Conservation (phyloP, 2,329 filamentous ascomycete genomes). For the Penicillium capsulatum region DNA sequence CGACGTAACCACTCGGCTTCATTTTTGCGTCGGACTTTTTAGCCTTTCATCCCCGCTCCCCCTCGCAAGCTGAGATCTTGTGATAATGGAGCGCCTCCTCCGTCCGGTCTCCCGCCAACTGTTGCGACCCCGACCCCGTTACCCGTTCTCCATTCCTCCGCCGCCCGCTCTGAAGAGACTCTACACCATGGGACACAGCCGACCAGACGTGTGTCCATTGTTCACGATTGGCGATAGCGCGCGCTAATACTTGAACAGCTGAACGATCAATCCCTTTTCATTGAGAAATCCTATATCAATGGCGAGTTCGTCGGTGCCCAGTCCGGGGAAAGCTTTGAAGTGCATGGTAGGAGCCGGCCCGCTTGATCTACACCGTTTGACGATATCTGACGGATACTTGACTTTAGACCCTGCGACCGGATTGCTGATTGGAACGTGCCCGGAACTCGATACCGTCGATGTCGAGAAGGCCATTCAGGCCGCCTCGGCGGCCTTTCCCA, state of each 20-base stretch:
- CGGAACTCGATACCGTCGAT: conserved; percentile 74
- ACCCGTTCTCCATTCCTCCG: conserved; percentile 34
- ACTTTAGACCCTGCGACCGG: conserved; percentile 73
- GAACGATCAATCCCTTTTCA: conserved; percentile 76
- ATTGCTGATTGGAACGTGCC: conserved; percentile 72
- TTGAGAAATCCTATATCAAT: conserved; percentile 80
- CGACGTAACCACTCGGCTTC: conserved; percentile 9
- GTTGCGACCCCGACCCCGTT: conserved; percentile 32
- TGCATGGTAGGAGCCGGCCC: conserved; percentile 55
- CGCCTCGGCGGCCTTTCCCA: conserved; percentile 66
- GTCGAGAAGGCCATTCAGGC: conserved; percentile 76
- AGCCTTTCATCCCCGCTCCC: conserved; percentile 5
- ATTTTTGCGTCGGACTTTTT: conserved; percentile 6
- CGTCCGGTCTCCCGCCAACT: conserved; percentile 37
- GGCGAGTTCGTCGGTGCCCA: conserved; percentile 84
- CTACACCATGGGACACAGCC: conserved; percentile 41
- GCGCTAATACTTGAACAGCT: conserved; percentile 49
- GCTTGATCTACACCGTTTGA: not conserved
- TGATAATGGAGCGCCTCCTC: conserved; percentile 34
- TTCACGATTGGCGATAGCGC: not conserved
- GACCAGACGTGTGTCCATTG: conserved; percentile 35
- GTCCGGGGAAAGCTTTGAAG: conserved; percentile 88
- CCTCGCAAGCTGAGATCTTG: conserved; percentile 2
- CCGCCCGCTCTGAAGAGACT: conserved; percentile 33
- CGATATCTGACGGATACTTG: not conserved